Conservation (phyloP, 768 basidiomycete genomes). For the Tremella yokohamensis region DNA sequence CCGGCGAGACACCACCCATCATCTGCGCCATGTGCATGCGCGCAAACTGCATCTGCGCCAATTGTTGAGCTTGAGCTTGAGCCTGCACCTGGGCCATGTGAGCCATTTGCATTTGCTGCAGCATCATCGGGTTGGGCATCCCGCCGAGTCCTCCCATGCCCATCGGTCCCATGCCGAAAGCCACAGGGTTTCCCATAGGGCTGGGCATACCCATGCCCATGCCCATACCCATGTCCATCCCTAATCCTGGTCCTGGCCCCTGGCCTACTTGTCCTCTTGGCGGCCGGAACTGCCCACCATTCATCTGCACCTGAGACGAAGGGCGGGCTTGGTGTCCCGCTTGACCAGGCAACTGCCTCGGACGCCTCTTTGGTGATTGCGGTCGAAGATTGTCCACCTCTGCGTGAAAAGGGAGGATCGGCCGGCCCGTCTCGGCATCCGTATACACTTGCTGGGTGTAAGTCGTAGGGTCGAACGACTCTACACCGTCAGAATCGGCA, state of each 20-base stretch:
- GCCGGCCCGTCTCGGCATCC: neutral
- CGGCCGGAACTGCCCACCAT: neutral
- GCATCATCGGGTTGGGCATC: neutral
- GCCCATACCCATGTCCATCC: conserved; percentile 1
- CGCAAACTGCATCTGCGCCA: conserved; percentile 1
- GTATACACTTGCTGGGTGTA: neutral
- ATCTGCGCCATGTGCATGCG: conserved; percentile 3
- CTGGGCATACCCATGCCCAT: neutral
- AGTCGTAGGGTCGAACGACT: neutral
- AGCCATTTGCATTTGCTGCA: conserved; percentile 4
- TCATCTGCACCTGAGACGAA: no score
- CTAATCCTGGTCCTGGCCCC: neutral
- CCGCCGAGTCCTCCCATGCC: neutral
- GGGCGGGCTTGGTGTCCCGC: no score
- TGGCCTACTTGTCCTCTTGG: neutral
- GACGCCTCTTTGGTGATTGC: neutral
- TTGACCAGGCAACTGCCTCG: neutral
- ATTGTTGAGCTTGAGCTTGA: neutral
- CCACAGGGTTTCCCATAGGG: neutral
- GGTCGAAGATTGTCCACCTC: neutral
- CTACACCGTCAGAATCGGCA: neutral
- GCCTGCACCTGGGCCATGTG: conserved; percentile 1
- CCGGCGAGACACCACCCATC: conserved; percentile 2
- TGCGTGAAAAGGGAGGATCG: neutral
- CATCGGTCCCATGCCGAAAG: neutral